Evolutionary conservation across 179 eudicot genomes (phyloP).

Genomic region (Kewa caespitosa): DNA sequence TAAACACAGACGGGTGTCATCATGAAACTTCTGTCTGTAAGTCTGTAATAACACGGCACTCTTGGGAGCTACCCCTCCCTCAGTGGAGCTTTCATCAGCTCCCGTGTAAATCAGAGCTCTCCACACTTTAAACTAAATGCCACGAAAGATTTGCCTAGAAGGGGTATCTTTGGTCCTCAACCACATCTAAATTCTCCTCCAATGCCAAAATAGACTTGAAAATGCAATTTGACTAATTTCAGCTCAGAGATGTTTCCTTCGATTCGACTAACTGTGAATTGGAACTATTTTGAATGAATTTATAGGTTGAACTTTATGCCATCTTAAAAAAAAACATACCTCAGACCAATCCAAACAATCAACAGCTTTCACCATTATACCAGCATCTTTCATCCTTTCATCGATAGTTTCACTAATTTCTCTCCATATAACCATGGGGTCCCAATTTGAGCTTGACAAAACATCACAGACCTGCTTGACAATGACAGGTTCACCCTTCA

Average conservation of each 20-base stretch:
- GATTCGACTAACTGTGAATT: not conserved
- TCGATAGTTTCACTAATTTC: constrained; percentile 69
- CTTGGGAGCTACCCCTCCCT: too few species aligned
- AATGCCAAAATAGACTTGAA: not conserved
- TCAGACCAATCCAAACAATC: constrained; percentile 79
- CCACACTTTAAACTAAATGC: not conserved
- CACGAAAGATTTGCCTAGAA: not conserved
- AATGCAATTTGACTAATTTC: not conserved
- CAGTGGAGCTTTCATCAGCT: too few species aligned
- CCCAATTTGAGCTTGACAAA: constrained; percentile 68
- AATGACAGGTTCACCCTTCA: constrained; percentile 74
- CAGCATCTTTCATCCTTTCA: constrained; percentile 67
- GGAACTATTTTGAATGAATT: constrained; percentile 2
- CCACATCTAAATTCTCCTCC: not conserved
- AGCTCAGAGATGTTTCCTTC: constrained; percentile 1
- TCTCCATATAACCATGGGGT: constrained; percentile 80
- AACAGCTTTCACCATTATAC: constrained; percentile 73
- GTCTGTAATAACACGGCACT: too few species aligned
- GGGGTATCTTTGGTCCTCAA: not conserved
- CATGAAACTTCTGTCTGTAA: too few species aligned
- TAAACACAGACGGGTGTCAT: too few species aligned
- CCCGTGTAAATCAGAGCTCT: too few species aligned
- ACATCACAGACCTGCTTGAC: constrained; percentile 68
- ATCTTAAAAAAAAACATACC: constrained; percentile 43
- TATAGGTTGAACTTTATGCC: constrained; percentile 3